Base-by-base conservation (phyloP, 306 rosid species). In the Senna tora region DNA sequence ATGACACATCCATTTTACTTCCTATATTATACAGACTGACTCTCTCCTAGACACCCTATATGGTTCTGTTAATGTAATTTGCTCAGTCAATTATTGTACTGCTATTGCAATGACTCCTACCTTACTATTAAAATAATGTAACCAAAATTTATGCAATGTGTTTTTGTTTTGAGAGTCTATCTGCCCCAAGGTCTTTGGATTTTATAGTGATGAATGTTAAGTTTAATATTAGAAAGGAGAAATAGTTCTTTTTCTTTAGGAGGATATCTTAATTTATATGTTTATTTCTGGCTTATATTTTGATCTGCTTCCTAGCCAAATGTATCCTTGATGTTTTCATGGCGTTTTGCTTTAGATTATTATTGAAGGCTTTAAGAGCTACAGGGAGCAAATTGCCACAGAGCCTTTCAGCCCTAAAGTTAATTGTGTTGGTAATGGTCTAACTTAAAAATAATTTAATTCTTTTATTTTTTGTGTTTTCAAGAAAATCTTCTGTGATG, bases 331-430 rank as follows among this genome's bases (percentile, higher is more conserved):
- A 57, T 67, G 32, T 74, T 38, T 67, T 43, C 53, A 13, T 59
- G 43, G 8, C 67, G 58, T 57, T 65, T 25, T 19, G 28, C 39
- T 72, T 1, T 74, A 94, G 99, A 79, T 94, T 77, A 81, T 89
- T 72, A 94, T 94, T 39, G 99, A 94, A 76, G 97, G 97, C 72
- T 94, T 89, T 82, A 94, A 89, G 93, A 94, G 99, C 85, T 94
- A 94, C 80, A 81, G 78, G 69, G 99, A 91, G 82, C 97, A 94
- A 82, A 72, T 91, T 45, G 90, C 97, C 53, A 89, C 99, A 5
- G 99, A 94, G 80, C 87, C 97, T 69, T 94, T 94, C 90, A 94
- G 99, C 82, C 80, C 99, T 9, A 94, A 86, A 91, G 85, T 94
- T 77, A 94, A 91, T n/a, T 94, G 99, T 67, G 97, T 94, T 82